Evolutionary conservation across 1,139 yeast genomes (phyloP), one percentile per base, ranked within the genome.

Genomic region (Taphrina confusa): DNA sequence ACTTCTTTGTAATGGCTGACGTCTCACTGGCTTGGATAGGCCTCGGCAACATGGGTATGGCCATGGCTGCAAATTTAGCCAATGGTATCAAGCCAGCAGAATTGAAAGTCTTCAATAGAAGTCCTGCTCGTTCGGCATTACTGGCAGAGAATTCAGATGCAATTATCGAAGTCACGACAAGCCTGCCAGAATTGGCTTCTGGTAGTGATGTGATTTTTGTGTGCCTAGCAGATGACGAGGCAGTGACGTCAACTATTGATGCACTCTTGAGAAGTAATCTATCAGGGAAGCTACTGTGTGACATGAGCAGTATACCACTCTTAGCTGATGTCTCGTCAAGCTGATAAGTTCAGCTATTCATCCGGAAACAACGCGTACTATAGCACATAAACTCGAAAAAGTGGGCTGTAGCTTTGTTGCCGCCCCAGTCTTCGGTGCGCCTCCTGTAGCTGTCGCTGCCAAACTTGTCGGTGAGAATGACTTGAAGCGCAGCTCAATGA

Each of bases 381-480:
- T 62, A 39, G 56, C 60, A 23, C 58, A 60, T 39, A 59, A 60
- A 42, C 40, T 60, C 22, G 57, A 66, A 22, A 64, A 31, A 1
- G 62, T 64, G 18, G 70, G 70, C 5, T 69, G 65, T 3, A 36
- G 44, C 2, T 69, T 67, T 47, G 65, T 70, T 36, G 66, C 71
- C 3, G 62, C 70, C 30, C 73, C 72, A 1, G 72, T 70, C 45
- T 70, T 70, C 60, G 73, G 73, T 8, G 68, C 70, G 5, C 64
- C 70, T 4, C 69, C 70, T 1, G 66, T 67, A 23, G 72, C 73
- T 1, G 64, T 57, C 20, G 69, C 69, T 11, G 71, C 65, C 5
- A 62, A 65, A 51, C 65, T 70, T 25, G 63, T 70, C 39, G 67
- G 42, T 37, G 20, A 9, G 42, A n/a, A 9, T 9, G 18, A n/a